Percentiles rank a stretch among this genome's conserved stretches.
Conservation (phyloP, 306 rosid genomes). For the Begonia loranthoides region DNA sequence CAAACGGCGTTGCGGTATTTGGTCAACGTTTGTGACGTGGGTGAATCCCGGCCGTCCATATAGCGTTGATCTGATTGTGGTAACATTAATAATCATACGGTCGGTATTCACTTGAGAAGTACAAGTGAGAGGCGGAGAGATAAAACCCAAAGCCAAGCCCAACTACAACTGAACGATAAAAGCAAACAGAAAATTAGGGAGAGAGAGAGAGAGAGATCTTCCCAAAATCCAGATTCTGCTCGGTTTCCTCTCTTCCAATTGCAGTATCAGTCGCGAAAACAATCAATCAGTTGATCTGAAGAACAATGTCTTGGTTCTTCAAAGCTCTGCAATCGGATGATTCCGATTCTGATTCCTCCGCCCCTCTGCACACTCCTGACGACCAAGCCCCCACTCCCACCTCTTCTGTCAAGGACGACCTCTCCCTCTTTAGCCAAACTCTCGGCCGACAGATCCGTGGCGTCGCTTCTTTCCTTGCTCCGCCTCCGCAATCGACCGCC, state of each 20-base stretch:
- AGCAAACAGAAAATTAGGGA: no score
- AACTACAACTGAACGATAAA: no score
- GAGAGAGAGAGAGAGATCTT: background rate
- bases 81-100: no score
- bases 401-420: slow-evolving; percentile 35
- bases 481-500: slow-evolving; percentile 37
- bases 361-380: background rate
- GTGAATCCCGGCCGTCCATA: no score
- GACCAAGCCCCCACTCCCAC: slow-evolving; percentile 14
- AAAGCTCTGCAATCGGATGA: slow-evolving; percentile 31
- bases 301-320: slow-evolving; percentile 74
- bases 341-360: slow-evolving; percentile 2
- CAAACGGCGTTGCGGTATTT: no score
- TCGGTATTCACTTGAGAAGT: no score
- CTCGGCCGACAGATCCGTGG: slow-evolving; percentile 56
- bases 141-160: no score
- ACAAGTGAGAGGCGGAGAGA: no score
- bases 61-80: no score
- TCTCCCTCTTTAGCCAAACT: slow-evolving; percentile 33
- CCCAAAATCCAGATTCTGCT: no score
- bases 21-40: no score
- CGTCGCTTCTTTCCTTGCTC: slow-evolving; percentile 78
- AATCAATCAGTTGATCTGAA: no score
- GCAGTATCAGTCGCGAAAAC: background rate
- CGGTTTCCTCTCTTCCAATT: slow-evolving; percentile 1